phyloP scores from a whole-genome alignment of 1,139 yeast species.

The Yamadazyma blattariae region DNA sequence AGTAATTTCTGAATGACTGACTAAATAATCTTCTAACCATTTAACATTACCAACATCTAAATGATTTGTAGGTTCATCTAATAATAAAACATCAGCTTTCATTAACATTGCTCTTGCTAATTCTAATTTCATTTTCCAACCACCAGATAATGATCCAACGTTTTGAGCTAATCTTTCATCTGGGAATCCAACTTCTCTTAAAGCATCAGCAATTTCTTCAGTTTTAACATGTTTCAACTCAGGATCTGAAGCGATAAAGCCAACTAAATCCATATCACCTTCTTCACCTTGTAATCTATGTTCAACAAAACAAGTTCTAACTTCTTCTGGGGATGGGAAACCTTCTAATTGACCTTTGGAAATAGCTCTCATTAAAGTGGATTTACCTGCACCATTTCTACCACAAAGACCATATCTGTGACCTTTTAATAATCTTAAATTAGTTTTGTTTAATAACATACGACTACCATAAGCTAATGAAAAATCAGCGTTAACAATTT shows the following conservation, averaged over 20 bases:
- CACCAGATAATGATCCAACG: conserved; percentile 95
- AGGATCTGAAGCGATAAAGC: conserved; percentile 89
- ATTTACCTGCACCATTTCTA: conserved; percentile 98
- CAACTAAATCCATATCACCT: conserved; percentile 83
- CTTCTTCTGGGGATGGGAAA: conserved; percentile 85
- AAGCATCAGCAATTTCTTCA: conserved; percentile 72
- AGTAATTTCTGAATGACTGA: conserved; percentile 80
- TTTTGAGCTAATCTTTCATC: conserved; percentile 85
- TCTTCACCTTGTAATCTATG: conserved; percentile 96
- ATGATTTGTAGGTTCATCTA: conserved; percentile 99
- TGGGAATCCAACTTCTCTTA: conserved; percentile 85
- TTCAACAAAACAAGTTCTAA: conserved; percentile 95
- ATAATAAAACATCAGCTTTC: conserved; percentile 91
- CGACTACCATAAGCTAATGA: conserved; percentile 97
- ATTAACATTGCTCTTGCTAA: conserved; percentile 97
- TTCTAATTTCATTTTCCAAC: conserved; percentile 99
- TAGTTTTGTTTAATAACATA: conserved; percentile 93
- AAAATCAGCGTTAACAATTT: conserved; percentile 90
- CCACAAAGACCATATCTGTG: conserved; percentile 98
- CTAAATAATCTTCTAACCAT: conserved; percentile 89
- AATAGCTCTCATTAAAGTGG: conserved; percentile 95
- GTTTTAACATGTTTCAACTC: conserved; percentile 62
- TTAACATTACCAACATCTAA: conserved; percentile 91
- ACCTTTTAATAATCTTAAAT: conserved; percentile 82
- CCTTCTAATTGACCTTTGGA: conserved; percentile 98